Percentiles rank a stretch among this genome's conserved stretches.
phyloP scores from a whole-genome alignment of 1,284 basidiomycete genomes.

The Retiboletus fuscus region DNA sequence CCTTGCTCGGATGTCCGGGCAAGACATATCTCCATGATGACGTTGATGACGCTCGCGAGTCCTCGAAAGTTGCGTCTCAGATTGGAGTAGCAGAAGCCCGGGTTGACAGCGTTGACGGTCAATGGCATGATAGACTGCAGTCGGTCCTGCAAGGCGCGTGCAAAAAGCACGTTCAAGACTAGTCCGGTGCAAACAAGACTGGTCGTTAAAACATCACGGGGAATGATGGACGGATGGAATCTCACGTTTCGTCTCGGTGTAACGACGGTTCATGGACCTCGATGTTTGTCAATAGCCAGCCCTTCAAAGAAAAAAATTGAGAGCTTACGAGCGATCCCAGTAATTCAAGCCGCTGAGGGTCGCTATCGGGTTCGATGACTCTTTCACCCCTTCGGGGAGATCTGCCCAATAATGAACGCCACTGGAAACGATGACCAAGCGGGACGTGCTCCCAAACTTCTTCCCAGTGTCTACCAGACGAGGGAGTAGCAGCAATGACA shows the following conservation, averaged over 20 bases:
- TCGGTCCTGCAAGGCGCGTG: constrained; percentile 40
- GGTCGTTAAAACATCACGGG: background rate
- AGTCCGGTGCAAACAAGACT: background rate
- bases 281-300: background rate
- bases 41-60: constrained; percentile 17
- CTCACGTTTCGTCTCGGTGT: constrained; percentile 36
- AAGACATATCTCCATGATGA: constrained; percentile 30
- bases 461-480: constrained; percentile 33
- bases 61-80: constrained; percentile 47
- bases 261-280: constrained; percentile 39
- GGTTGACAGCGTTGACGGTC: constrained; percentile 56
- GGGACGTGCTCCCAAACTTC: constrained; percentile 25
- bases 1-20: constrained; percentile 51
- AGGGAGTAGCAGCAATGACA: constrained; percentile 34
- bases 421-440: constrained; percentile 37
- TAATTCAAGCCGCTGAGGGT: constrained; percentile 48
- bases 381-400: constrained; percentile 42
- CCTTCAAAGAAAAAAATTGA: background rate
- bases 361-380: constrained; percentile 45
- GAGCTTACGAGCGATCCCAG: constrained; percentile 43
- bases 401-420: constrained; percentile 40
- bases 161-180: constrained; percentile 47
- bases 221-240: background rate
- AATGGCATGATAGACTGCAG: constrained; percentile 38
- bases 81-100: constrained; percentile 61